phyloP scores from a whole-genome alignment of 2,329 filamentous ascomycete species.

The Alternaria brassicicola region DNA sequence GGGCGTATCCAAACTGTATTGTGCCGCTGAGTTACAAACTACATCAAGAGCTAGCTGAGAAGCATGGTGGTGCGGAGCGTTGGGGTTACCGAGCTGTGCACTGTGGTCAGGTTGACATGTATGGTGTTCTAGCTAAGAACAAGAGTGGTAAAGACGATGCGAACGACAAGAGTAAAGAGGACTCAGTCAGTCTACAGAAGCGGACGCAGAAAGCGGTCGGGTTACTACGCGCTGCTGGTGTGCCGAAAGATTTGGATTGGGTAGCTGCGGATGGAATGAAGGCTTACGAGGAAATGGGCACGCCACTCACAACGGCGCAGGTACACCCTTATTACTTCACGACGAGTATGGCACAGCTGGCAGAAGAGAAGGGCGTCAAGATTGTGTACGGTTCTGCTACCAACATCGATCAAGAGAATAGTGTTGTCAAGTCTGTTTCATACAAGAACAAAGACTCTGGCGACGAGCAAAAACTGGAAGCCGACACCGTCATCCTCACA shows the following conservation, averaged over 20 bases:
- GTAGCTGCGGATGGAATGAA: conserved; percentile 70
- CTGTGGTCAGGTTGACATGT: conserved; percentile 70
- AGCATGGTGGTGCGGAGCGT: conserved; percentile 75
- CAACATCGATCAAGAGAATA: conserved; percentile 63
- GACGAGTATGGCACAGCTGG: conserved; percentile 77
- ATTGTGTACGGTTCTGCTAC: conserved; percentile 74
- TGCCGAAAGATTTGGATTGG: conserved; percentile 86
- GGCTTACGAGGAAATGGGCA: conserved; percentile 84
- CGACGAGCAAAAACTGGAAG: conserved; percentile 56
- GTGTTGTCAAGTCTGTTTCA: conserved; percentile 67
- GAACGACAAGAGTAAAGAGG: conserved; percentile 40
- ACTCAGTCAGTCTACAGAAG: conserved; percentile 62
- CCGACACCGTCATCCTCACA: conserved; percentile 64
- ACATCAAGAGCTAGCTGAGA: conserved; percentile 81
- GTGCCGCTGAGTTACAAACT: conserved; percentile 85
- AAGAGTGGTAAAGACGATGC: conserved; percentile 31
- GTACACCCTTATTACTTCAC: conserved; percentile 94
- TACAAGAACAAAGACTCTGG: conserved; percentile 61
- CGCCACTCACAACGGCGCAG: conserved; percentile 81
- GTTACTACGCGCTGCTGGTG: conserved; percentile 61
- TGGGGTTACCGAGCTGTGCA: conserved; percentile 88
- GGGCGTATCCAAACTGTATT: conserved; percentile 86
- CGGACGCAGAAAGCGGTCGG: conserved; percentile 57
- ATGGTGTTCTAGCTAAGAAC: conserved; percentile 49
- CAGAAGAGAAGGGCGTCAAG: conserved; percentile 63